Base-by-base conservation (phyloP, 345 rosid genomes). In the Hypericum perforatum region DNA sequence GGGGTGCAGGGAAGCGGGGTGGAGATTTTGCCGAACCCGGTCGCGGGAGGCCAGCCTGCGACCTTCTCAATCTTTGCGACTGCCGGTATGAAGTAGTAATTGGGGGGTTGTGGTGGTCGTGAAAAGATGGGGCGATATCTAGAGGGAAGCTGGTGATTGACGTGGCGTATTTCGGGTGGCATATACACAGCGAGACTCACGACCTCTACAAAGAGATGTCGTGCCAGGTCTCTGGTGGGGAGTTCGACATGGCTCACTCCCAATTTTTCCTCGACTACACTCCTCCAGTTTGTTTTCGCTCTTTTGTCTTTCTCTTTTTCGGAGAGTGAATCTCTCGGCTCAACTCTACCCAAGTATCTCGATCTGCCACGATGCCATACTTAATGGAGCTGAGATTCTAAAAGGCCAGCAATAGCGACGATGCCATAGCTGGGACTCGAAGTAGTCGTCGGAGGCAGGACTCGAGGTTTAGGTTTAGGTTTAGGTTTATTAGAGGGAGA, bases 261-360 rank as follows among this genome's bases (percentile, higher is more conserved):
- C 90, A 91, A 81, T 78, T 72, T 59, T 69, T 91, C 42, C 95
- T 95, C 0, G 88, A 82, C 60, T 82, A 37, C 52, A 91, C 98
- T 38, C 98, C 97, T 16, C 97, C 94, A 43, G 98, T 91, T 75
- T 79, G 96, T 77, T 16, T 16, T n/a, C n/a, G n/a, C n/a, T n/a
- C 14, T 49, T 9, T 51, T 12, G 16, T 44, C 5, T 51, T 36
- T 39, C 7, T 7, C 43, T 47, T 29, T 22, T 2, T 10, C n/a
- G n/a, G n/a, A n/a, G n/a, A n/a, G n/a, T n/a, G n/a, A n/a, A n/a
- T n/a, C n/a, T n/a, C n/a, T n/a, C n/a, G n/a, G n/a, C n/a, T n/a
- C n/a, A n/a, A n/a, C n/a, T n/a, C n/a, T n/a, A n/a, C n/a, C n/a
- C n/a, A n/a, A n/a, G n/a, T n/a, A n/a, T n/a, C n/a, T n/a, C n/a